Conservation (phyloP, 1,284 basidiomycete species). For the Pyrrhoderma lamaoense region DNA sequence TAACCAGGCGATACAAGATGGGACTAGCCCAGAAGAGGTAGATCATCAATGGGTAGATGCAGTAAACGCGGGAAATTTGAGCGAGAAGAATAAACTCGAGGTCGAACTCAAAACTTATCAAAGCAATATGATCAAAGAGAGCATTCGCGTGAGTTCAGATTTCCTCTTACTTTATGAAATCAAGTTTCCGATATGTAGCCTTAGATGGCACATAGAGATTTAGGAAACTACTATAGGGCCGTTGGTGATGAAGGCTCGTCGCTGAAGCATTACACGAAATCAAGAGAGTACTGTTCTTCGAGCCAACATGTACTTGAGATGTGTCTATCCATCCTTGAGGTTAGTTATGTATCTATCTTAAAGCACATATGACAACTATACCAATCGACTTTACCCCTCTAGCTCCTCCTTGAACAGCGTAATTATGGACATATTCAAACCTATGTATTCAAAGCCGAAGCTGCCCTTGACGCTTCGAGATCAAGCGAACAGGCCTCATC, state of each 20-base stretch:
- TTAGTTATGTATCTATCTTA: conserved; percentile 24
- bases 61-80: conserved; percentile 48
- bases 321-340: conserved; percentile 75
- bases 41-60: conserved; percentile 64
- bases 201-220: conserved; percentile 80
- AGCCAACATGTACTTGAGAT: conserved; percentile 82
- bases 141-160: conserved; percentile 67
- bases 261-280: conserved; percentile 75
- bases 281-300: conserved; percentile 80
- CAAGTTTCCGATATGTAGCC: conserved; percentile 2
- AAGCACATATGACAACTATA: background rate
- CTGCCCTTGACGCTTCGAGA: conserved; percentile 62
- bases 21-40: conserved; percentile 32
- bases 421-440: conserved; percentile 79
- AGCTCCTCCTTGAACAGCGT: conserved; percentile 77
- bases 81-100: conserved; percentile 69
- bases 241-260: conserved; percentile 64
- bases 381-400: conserved; percentile 2
- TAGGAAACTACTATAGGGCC: conserved; percentile 68
- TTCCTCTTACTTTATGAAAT: background rate
- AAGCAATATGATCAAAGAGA: conserved; percentile 92
- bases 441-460: conserved; percentile 87
- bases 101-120: conserved; percentile 85
- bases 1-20: conserved; percentile 42
- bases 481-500: conserved; percentile 19